phyloP scores from a whole-genome alignment of 2,329 filamentous ascomycete genomes.

The Trichoderma koningii region DNA sequence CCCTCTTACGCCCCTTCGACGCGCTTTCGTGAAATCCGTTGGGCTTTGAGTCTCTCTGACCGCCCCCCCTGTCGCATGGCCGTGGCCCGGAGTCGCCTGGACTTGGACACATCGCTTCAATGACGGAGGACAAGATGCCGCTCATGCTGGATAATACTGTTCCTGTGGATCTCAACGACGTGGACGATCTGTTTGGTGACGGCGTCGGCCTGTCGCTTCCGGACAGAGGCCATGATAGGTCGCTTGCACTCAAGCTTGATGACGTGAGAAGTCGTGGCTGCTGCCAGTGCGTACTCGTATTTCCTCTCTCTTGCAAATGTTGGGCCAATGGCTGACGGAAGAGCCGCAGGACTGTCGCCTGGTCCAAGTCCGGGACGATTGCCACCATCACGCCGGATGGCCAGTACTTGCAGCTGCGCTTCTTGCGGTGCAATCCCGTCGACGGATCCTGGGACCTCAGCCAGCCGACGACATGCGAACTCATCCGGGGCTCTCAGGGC shows the following conservation, averaged over 20 bases:
- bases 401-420: constrained; percentile 68
- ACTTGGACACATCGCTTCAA: constrained; percentile 28
- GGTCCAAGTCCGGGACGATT: constrained; percentile 86
- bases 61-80: background rate
- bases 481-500: constrained; percentile 62
- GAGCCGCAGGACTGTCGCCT: constrained; percentile 68
- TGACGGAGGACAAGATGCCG: constrained; percentile 48
- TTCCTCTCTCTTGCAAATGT: background rate
- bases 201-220: constrained; percentile 61
- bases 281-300: constrained; percentile 67
- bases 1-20: background rate
- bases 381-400: constrained; percentile 77
- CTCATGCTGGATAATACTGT: constrained; percentile 48
- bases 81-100: background rate
- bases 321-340: constrained; percentile 29
- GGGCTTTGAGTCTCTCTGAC: constrained; percentile 4
- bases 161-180: constrained; percentile 58
- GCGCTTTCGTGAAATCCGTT: background rate
- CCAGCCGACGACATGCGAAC: constrained; percentile 65
- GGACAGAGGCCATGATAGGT: constrained; percentile 52
- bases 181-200: constrained; percentile 77
- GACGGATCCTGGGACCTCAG: constrained; percentile 76
- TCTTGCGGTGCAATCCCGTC: constrained; percentile 67
- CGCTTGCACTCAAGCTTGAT: constrained; percentile 72
- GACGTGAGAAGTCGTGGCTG: constrained; percentile 75